phyloP scores from a whole-genome alignment of 805 yeast species.

The Huiozyma naganishii region DNA sequence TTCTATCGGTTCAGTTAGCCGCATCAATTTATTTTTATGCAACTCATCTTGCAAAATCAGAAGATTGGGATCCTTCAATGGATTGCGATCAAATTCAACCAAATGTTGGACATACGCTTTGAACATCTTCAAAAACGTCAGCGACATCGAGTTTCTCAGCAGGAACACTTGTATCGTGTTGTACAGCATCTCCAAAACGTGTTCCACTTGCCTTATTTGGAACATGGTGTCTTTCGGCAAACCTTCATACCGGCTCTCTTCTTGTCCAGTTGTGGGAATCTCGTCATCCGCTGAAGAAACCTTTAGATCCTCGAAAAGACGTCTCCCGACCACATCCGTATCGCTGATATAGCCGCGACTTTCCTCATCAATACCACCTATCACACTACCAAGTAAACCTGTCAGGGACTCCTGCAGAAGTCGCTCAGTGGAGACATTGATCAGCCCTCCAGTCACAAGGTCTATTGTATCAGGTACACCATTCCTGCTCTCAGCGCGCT shows the following conservation, averaged over 20 bases:
- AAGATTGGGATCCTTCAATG: slow-evolving; percentile 15
- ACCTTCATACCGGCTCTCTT: too few relatives aligned
- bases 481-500: too few relatives aligned
- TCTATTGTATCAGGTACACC: too few relatives aligned
- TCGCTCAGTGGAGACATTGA: too few relatives aligned
- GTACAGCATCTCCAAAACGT: slow-evolving; percentile 11
- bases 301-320: too few relatives aligned
- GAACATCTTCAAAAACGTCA: slow-evolving; percentile 19
- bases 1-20: slow-evolving; percentile 11
- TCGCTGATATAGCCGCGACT: neutral
- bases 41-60: slow-evolving; percentile 15
- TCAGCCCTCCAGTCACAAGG: too few relatives aligned
- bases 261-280: neutral
- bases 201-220: slow-evolving; percentile 1
- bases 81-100: slow-evolving; percentile 11
- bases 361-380: too few relatives aligned
- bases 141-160: slow-evolving; percentile 15
- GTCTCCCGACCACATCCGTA: neutral
- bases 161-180: slow-evolving; percentile 19
- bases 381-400: too few relatives aligned
- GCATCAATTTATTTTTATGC: slow-evolving; percentile 6
- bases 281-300: neutral
- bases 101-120: slow-evolving; percentile 12
- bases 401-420: too few relatives aligned
- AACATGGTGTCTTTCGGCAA: neutral